Evolutionary conservation across 1,284 basidiomycete genomes (phyloP), one percentile per base, ranked within the genome.

Genomic region (Ganoderma leucocontextum): DNA sequence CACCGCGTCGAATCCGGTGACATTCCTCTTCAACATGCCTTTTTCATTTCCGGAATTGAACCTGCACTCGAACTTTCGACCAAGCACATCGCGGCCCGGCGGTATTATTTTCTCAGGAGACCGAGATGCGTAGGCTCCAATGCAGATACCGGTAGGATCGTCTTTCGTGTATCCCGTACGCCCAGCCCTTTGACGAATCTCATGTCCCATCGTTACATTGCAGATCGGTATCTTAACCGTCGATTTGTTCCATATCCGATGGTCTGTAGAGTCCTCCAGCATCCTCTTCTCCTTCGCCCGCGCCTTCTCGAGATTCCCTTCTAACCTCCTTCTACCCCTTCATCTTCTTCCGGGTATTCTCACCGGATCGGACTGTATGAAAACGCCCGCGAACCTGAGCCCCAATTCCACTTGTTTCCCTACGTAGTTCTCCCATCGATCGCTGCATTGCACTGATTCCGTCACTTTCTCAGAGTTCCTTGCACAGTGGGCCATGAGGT

Each of bases 1-100:
- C 55, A 62, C 53, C 38, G 49, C 42, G 59, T 68, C 36, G 53
- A 33, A 67, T 59, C 64, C 65, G 64, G 67, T 62, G 69, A 55
- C 65, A 64, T 49, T 42, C 53, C 61, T 61, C 38, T 36, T n/a
- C 25, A 55, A 60, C 71, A 72, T 67, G 69, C 69, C 71, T 25
- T 52, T 69, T 67, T 72, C 65, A 72, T 72, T 36, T 72, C 71
- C 71, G 71, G 69, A 25, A 64, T 69, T 67, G 55, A 61, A 25
- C 61, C 69, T 67, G 66, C 63, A 49, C 49, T 67, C 62, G 69
- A 70, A 64, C 55, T 44, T 67, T 69, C 69, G 36, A 58, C 55
- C 52, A 55, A 60, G 35, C 66, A 36, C 52, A 17, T 22, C 53
- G 64, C 71, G 71, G 71, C 17, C 71, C 71, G 71, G 68, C 52